A percentile compares a stretch with the other conserved stretches of the same genome.
phyloP scores from a whole-genome alignment of 2,329 filamentous ascomycete genomes.

The Epichloe brachyelytri region DNA sequence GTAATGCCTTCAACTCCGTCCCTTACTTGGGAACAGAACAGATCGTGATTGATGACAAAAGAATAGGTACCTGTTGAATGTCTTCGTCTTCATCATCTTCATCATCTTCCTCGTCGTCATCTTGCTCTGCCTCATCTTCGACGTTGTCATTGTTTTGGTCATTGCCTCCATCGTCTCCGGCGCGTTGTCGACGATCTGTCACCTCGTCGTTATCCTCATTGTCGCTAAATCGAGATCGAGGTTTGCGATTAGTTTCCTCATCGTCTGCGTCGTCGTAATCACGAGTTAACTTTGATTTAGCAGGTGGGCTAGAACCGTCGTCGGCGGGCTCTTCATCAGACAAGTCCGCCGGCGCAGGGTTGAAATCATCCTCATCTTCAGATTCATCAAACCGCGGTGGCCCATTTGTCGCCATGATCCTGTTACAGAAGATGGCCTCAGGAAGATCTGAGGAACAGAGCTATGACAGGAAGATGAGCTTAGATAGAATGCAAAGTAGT shows the following conservation, averaged over 20 bases:
- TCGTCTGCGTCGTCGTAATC: conserved; percentile 16
- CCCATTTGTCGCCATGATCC: conserved; percentile 35
- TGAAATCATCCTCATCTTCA: conserved; percentile 81
- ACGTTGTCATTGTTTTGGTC: conserved; percentile 22
- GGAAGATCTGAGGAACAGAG: background rate
- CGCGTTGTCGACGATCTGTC: background rate
- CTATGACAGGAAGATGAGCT: background rate
- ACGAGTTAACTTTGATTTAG: conserved; percentile 21
- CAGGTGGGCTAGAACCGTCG: conserved; percentile 22
- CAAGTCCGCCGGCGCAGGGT: conserved; percentile 60
- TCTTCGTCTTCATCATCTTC: conserved; percentile 54
- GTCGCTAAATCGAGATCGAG: conserved; percentile 15
- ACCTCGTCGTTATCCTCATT: conserved; percentile 31
- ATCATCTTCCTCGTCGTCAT: conserved; percentile 38
- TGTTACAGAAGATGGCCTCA: background rate
- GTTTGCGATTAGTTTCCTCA: conserved; percentile 18
- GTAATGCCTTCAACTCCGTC: background rate
- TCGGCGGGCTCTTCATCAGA: conserved; percentile 47
- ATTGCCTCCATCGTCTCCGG: conserved; percentile 12
- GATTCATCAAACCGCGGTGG: conserved; percentile 43
- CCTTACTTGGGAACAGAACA: background rate
- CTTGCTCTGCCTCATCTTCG: conserved; percentile 26
- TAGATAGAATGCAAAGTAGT: too few relatives aligned
- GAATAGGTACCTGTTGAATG: conserved; percentile 43
- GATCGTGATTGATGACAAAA: background rate